Base-by-base conservation (phyloP, 441 rosid species). In the Croton setiger region DNA sequence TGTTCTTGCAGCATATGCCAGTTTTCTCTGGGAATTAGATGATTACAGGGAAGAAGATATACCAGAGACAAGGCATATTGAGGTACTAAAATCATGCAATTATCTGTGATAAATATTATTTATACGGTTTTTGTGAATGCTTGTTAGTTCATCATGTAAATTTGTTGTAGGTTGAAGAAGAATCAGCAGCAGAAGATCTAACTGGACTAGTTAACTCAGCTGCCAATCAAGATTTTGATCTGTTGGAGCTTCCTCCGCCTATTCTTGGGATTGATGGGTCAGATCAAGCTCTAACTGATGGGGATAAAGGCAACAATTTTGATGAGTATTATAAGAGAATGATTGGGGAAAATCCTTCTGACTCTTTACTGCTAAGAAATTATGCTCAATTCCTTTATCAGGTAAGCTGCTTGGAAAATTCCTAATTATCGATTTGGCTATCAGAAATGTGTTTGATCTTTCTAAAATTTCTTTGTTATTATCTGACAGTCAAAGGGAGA, bases 1-100 rank as follows among this genome's bases (percentile, higher is more conserved):
- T 72, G 76, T 91, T 79, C 84, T 88, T 68, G 98, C 85, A 2
- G 96, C 95, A 67, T 87, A 91, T 82, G 97, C 96, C 13, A 79
- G 85, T 76, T 89, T 89, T 75, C 87, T 89, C 55, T 93, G 98
- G 98, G 95, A 88, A 76, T 27, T 83, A 60, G 90, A 74, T 17
- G 86, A 76, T 52, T 85, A 78, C 9, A 83, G 60, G 27, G 84
- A 75, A 41, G 80, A 72, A 44, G 76, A 76, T 27, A 53, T 1
- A 13, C 33, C 64, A 70, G 69, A 57, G 70, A 56, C 63, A 61
- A 74, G 74, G 66, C 51, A 70, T 20, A 23, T 21, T 37, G 61
- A 84, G 88, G 91, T 88, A 61, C 59, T 70, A 52, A 72, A 43
- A 69, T 44, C 49, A 18, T 52, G 56, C 49, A 48, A 48, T 12